phyloP scores from a whole-genome alignment of 345 rosid genomes.

The Arabidopsis suecica region DNA sequence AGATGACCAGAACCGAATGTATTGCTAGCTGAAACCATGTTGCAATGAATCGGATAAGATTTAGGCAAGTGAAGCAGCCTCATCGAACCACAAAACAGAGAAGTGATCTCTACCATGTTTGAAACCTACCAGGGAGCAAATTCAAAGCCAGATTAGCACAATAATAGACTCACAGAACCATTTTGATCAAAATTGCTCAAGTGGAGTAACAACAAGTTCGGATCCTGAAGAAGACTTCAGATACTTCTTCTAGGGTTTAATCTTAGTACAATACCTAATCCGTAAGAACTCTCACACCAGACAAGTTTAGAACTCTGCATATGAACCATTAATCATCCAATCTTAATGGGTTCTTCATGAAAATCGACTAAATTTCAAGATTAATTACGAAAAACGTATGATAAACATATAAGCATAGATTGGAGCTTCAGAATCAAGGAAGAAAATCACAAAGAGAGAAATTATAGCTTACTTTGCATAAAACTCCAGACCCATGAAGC shows the following conservation, averaged over 20 bases:
- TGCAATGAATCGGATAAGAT: slow-evolving; percentile 39
- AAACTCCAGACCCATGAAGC: slow-evolving; percentile 46
- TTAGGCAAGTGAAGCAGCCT: slow-evolving; percentile 40
- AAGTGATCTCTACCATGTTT: slow-evolving; percentile 39
- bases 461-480: slow-evolving; percentile 47
- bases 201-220: background rate
- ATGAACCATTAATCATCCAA: slow-evolving; percentile 4
- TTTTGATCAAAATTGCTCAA: background rate
- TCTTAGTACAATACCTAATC: slow-evolving; percentile 2
- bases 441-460: background rate
- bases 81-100: slow-evolving; percentile 41
- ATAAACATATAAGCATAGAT: slow-evolving; percentile 8
- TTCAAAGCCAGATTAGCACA: background rate
- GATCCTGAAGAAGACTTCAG: background rate
- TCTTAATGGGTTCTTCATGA: background rate
- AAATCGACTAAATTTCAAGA: slow-evolving; percentile 1
- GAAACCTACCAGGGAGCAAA: slow-evolving; percentile 37
- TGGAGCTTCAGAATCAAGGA: background rate
- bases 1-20: slow-evolving; percentile 33
- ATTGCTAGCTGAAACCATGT: slow-evolving; percentile 34
- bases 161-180: slow-evolving; percentile 9
- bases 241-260: background rate
- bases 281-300: background rate
- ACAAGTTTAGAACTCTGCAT: background rate
- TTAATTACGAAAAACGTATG: background rate